phyloP scores from a whole-genome alignment of 306 rosid genomes.

The Cicer arietinum region DNA sequence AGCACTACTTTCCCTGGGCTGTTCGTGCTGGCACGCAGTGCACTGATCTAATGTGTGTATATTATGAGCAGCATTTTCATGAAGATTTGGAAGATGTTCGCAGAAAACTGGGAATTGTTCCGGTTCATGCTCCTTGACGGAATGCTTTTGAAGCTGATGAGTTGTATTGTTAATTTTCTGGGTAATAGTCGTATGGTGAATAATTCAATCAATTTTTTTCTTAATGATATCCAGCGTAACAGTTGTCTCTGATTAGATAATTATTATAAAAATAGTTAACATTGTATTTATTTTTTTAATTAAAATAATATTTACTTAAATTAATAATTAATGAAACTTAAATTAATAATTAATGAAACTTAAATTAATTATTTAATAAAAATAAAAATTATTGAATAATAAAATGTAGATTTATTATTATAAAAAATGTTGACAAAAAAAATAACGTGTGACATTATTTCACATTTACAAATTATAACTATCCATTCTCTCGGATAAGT shows the following conservation, averaged over 20 bases:
- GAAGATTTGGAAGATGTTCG: constrained; percentile 85
- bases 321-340: no score
- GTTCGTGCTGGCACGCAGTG: constrained; percentile 73
- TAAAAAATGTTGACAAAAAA: no score
- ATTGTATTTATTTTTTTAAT: no score
- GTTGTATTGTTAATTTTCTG: neutral
- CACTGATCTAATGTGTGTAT: constrained; percentile 87
- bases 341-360: no score
- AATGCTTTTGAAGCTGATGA: constrained; percentile 29
- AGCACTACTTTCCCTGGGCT: constrained; percentile 93
- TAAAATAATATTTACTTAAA: no score
- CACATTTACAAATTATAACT: no score
- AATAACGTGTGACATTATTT: no score
- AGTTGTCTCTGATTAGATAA: neutral
- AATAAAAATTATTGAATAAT: no score
- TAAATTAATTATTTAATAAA: no score
- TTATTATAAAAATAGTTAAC: no score
- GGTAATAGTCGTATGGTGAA: neutral
- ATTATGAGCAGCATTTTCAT: constrained; percentile 82
- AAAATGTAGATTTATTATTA: no score
- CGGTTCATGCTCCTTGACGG: constrained; percentile 60
- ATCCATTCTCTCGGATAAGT: no score
- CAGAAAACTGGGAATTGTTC: constrained; percentile 77
- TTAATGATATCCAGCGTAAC: neutral
- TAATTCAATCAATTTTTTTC: neutral